Conservation (phyloP, 768 basidiomycete species). For the Coprinellus micaceus region DNA sequence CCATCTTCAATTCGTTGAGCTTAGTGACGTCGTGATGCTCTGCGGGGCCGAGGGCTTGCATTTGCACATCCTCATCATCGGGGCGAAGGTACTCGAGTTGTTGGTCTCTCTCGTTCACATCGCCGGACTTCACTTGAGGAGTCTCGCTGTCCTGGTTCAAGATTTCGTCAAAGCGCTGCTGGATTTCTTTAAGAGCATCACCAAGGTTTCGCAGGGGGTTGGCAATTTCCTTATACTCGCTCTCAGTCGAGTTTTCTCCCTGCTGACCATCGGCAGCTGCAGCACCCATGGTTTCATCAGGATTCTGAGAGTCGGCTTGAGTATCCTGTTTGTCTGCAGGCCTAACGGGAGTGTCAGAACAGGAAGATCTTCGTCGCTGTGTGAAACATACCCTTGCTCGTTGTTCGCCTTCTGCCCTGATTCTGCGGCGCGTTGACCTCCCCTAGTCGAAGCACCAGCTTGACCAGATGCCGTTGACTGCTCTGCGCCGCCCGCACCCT, state of each 20-base stretch:
- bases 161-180: conserved; percentile 82
- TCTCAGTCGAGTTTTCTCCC: conserved; percentile 38
- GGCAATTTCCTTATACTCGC: conserved; percentile 32
- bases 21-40: conserved; percentile 80
- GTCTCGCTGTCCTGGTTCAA: conserved; percentile 38
- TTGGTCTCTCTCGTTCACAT: conserved; percentile 32
- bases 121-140: conserved; percentile 34
- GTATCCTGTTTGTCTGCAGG: conserved; percentile 8
- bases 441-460: conserved; percentile 13
- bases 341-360: neutral
- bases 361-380: conserved; percentile 9
- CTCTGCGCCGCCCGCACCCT: conserved; percentile 14
- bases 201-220: conserved; percentile 79
- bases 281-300: conserved; percentile 20
- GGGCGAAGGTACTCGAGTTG: conserved; percentile 77
- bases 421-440: conserved; percentile 11
- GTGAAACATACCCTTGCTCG: conserved; percentile 29
- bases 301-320: conserved; percentile 12
- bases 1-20: conserved; percentile 73
- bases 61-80: conserved; percentile 63
- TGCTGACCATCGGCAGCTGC: conserved; percentile 42
- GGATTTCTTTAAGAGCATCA: conserved; percentile 78
- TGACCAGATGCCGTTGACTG: conserved; percentile 19
- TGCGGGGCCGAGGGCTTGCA: conserved; percentile 89
- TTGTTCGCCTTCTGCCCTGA: conserved; percentile 26